Evolutionary conservation across 2,329 filamentous ascomycete species (phyloP), one percentile per base, ranked within the genome.

Genomic region (Scopulariopsis brevicaulis): DNA sequence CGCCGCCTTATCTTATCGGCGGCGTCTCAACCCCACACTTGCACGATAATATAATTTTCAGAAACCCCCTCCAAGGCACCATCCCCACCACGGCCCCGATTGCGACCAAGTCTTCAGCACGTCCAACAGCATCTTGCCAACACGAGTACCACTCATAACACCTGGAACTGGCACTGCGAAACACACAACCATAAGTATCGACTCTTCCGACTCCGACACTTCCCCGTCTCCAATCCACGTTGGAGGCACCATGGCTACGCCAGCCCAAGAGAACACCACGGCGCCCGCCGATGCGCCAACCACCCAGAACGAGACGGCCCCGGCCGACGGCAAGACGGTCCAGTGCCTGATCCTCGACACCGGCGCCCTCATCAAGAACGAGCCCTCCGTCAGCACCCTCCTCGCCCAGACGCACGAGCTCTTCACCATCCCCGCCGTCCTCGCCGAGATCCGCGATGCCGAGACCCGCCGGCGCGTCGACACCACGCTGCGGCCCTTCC

Each of bases 311-410:
- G 54, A 24, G 20, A 11, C 55, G 25, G 18, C 55, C 6, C 7
- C 34, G 15, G 24, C 25, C 18, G 51, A 48, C 10, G 56, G 56
- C 56, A 96, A 92, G 69, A 80, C 86, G 0, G 84, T 96, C 55
- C 85, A 95, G 74, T 87, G 86, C 57, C 83, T 97, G 56, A 81
- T 97, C 32, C 80, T 99, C 63, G 94, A 99, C 69, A 88, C 94
- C 3, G 93, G 92, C 28, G 91, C 93, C 8, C 84, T 99, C 60
- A 92, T 99, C 70, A 93, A 93, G 69, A 96, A 96, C 73, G 87
- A 94, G 63, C 90, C 93, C 14, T 78, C 89, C 12, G 83, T 94
- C 25, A 95, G 90, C 53, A 90, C 88, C 0, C 83, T 99, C 12
- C 77, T 96, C 56, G 80, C 82, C 43, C 85, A 90, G 68, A 85